Evolutionary conservation across 495 filamentous ascomycete species (phyloP).

Genomic region (Friedmanniomyces endolithicus): DNA sequence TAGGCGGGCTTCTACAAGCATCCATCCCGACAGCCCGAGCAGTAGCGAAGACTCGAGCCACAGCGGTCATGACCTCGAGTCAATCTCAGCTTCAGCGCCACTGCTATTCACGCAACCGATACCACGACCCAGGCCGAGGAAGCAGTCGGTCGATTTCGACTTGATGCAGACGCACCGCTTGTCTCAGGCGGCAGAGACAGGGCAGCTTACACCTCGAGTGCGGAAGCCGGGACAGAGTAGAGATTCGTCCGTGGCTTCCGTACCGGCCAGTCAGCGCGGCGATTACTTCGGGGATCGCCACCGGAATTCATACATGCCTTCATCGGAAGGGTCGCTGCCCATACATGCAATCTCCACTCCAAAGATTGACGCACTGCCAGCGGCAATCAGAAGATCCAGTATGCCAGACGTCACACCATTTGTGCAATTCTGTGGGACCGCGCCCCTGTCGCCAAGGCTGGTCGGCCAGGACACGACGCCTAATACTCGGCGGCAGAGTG

Average conservation of each 20-base stretch:
- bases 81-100: slow-evolving; percentile 16
- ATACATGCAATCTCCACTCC: slow-evolving; percentile 7
- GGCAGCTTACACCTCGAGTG: slow-evolving; percentile 33
- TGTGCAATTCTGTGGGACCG: slow-evolving; percentile 14
- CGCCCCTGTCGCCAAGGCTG: slow-evolving; percentile 1
- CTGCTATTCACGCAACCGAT: slow-evolving; percentile 1
- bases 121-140: background rate
- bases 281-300: slow-evolving; percentile 24
- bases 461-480: background rate
- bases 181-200: slow-evolving; percentile 37
- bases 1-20: slow-evolving; percentile 14
- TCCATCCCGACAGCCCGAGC: slow-evolving; percentile 1
- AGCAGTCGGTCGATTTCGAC: slow-evolving; percentile 24
- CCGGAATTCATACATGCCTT: background rate
- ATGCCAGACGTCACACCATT: slow-evolving; percentile 20
- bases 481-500: background rate
- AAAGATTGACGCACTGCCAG: slow-evolving; percentile 12
- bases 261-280: slow-evolving; percentile 16
- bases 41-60: slow-evolving; percentile 6
- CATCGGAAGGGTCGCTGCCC: background rate
- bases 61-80: slow-evolving; percentile 5
- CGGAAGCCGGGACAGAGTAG: slow-evolving; percentile 21
- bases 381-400: slow-evolving; percentile 11
- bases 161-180: slow-evolving; percentile 32
- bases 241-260: slow-evolving; percentile 18